phyloP scores from a whole-genome alignment of 2,329 filamentous ascomycete species.

The Hortaea sp. region DNA sequence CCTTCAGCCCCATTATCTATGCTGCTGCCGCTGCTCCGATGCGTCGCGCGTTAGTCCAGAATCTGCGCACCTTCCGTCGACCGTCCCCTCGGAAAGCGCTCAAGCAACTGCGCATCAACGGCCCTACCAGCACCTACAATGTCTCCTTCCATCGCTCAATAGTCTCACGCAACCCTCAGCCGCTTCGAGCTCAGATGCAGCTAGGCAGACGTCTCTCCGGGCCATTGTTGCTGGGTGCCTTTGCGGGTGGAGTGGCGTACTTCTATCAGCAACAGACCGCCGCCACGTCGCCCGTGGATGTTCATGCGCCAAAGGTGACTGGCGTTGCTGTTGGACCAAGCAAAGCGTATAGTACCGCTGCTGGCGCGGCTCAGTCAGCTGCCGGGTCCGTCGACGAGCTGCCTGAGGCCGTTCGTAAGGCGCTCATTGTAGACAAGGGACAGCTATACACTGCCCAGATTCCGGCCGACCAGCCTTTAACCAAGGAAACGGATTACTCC shows the following conservation, averaged over 20 bases:
- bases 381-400: constrained; percentile 19
- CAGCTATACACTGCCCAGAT: constrained; percentile 83
- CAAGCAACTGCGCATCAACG: constrained; percentile 34
- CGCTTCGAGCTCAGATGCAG: constrained; percentile 63
- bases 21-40: constrained; percentile 38
- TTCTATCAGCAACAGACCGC: constrained; percentile 41
- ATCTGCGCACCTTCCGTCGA: constrained; percentile 58
- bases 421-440: constrained; percentile 81
- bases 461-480: constrained; percentile 73
- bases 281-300: background rate
- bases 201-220: constrained; percentile 53
- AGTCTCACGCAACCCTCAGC: constrained; percentile 30
- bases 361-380: constrained; percentile 8
- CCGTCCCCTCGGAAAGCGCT: constrained; percentile 51
- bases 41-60: constrained; percentile 62
- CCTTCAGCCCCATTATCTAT: background rate
- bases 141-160: constrained; percentile 36
- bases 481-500: constrained; percentile 77
- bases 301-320: background rate
- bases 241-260: constrained; percentile 66
- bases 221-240: constrained; percentile 57
- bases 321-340: constrained; percentile 17
- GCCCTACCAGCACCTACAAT: constrained; percentile 26
- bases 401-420: constrained; percentile 49
- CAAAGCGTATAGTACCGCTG: constrained; percentile 23